Evolutionary conservation across 2,329 filamentous ascomycete species (phyloP), one percentile per base, ranked within the genome.

Genomic region (Corniculantispora saksenae): DNA sequence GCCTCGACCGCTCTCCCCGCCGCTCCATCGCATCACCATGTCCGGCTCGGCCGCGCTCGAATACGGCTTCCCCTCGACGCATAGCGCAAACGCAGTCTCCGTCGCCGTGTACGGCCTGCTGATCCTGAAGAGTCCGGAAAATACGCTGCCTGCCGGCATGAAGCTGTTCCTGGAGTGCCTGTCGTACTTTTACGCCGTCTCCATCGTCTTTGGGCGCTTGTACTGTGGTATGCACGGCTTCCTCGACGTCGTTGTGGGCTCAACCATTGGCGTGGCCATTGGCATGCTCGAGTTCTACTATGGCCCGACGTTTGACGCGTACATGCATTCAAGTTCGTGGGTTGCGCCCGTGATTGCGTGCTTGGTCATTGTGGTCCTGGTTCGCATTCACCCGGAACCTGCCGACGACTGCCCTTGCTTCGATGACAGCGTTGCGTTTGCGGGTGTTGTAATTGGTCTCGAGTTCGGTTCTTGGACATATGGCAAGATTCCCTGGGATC

Each of bases 161-260:
- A 89, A 86, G 70, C 67, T 89, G 3, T 77, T 83, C 4, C 80
- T 97, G 29, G 91, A 95, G 74, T 76, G 79, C 6, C 77, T 92
- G 7, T 89, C 90, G 48, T 96, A 95, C 76, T 89, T 92, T 70
- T 99, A 98, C 75, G 92, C 92, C 40, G 80, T 87, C 15, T 97
- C 94, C 29, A 98, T 99, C 73, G 86, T 97, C 48, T 81, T 98
- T 67, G 95, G 95, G 7, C 89, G 95, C 23, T 82, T 99, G 43
- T 98, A 99, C 80, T 99, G 95, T 74, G 95, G 95, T 67, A 99
- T 99, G 95, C 95, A 99, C 78, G 95, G 95, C 13, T 97, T 98
- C 78, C 83, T 95, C 51, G 95, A 99, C 77, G 93, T 98, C 27
- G 79, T 95, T 17, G 78, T 95, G 64, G 95, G 95, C 8, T 92